These are phyloP conservation scores for Hydnum rufescens DNA, from an alignment of 768 basidiomycete genomes.

Conservation along the genomic window DNA sequence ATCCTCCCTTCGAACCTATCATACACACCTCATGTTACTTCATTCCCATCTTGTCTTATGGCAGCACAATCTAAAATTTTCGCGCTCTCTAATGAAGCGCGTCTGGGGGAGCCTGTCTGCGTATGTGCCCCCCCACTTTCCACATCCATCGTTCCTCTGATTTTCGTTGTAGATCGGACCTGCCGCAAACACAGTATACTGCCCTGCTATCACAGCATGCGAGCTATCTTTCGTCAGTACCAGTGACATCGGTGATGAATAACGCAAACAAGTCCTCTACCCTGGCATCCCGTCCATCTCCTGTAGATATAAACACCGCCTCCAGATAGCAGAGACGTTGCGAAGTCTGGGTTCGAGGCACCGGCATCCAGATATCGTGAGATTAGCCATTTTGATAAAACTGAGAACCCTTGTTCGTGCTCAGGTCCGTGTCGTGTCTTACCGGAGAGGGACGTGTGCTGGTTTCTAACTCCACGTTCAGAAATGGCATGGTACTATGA, in stretches of 20 bases:
- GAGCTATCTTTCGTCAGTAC: slow-evolving; percentile 10
- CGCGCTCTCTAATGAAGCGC: slow-evolving; percentile 37
- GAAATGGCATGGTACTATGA: too few relatives aligned
- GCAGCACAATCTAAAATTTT: slow-evolving; percentile 36
- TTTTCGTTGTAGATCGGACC: slow-evolving; percentile 19
- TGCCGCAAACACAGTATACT: slow-evolving; percentile 32
- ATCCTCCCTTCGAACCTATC: slow-evolving; percentile 41
- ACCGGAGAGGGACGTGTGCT: too few relatives aligned
- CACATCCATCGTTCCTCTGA: not conserved
- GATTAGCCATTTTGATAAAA: not conserved
- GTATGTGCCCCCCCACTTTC: slow-evolving; percentile 17
- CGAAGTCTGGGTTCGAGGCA: slow-evolving; percentile 20
- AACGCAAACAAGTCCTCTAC: too few relatives aligned
- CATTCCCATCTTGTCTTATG: slow-evolving; percentile 38
- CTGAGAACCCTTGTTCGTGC: slow-evolving; percentile 14
- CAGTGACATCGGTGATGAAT: too few relatives aligned
- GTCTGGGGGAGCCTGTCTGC: slow-evolving; percentile 32
- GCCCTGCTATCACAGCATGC: slow-evolving; percentile 27
- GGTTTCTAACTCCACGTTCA: too few relatives aligned
- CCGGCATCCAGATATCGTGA: slow-evolving; percentile 24
- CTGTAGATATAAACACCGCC: slow-evolving; percentile 12
- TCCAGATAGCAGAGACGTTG: slow-evolving; percentile 19
- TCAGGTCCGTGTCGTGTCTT: too few relatives aligned
- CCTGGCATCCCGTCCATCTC: too few relatives aligned
- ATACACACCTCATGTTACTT: slow-evolving; percentile 37